Evolutionary conservation across 257 asterid species (phyloP).

Genomic region (Rubia yunnanensis): DNA sequence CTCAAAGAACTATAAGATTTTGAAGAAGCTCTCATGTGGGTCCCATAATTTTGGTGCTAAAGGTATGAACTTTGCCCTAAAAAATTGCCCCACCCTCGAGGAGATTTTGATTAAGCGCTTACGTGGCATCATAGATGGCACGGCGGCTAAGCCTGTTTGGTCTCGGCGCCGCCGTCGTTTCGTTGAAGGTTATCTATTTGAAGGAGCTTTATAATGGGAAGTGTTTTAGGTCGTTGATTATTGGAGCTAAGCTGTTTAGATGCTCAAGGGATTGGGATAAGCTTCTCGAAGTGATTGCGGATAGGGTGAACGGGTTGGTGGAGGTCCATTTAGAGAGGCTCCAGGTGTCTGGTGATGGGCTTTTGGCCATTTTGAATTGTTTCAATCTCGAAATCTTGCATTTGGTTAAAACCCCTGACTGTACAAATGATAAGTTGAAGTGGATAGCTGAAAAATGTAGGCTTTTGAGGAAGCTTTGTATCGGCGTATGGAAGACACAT

Average conservation of each 20-base stretch:
- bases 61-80: slow-evolving; percentile 64
- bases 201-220: slow-evolving; percentile 78
- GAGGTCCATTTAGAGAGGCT: slow-evolving; percentile 77
- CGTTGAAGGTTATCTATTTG: slow-evolving; percentile 50
- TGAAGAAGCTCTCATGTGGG: slow-evolving; percentile 79
- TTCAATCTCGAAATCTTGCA: slow-evolving; percentile 62
- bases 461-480: slow-evolving; percentile 58
- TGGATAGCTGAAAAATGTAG: slow-evolving; percentile 60
- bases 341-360: slow-evolving; percentile 65
- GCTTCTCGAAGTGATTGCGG: slow-evolving; percentile 44
- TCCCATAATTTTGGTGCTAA: slow-evolving; percentile 71
- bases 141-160: slow-evolving; percentile 39
- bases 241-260: slow-evolving; percentile 63
- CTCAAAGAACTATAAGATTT: slow-evolving; percentile 40
- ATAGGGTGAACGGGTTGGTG: slow-evolving; percentile 31
- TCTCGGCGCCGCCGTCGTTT: slow-evolving; percentile 47
- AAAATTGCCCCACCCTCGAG: slow-evolving; percentile 56
- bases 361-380: slow-evolving; percentile 47
- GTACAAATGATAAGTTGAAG: slow-evolving; percentile 55
- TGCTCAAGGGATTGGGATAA: slow-evolving; percentile 93
- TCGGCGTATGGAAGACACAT: slow-evolving; percentile 88
- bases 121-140: slow-evolving; percentile 58
- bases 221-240: slow-evolving; percentile 65
- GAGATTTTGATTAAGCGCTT: slow-evolving; percentile 72
- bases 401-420: slow-evolving; percentile 76